Evolutionary conservation across 495 filamentous ascomycete species (phyloP), one percentile per base, ranked within the genome.

Genomic region (Amorphotheca resinae): DNA sequence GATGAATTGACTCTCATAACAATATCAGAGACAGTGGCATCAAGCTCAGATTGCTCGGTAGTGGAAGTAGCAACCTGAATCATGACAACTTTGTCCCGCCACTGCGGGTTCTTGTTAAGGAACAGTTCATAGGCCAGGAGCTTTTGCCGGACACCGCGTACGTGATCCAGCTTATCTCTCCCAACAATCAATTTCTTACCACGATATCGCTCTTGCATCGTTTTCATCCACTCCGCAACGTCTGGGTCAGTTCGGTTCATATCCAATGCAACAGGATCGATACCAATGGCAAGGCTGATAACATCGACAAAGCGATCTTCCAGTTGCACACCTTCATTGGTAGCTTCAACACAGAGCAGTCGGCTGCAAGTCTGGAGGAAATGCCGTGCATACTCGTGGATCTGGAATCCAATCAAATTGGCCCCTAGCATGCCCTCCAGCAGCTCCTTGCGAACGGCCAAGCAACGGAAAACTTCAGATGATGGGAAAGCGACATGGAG

Each of bases 311-410:
- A 93, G 1, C 83, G 84, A 51, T 93, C 81, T 47, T 93, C 87
- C n/a, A 94, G 67, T 58, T 94, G 83, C 6, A 95, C 66, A 2
- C 88, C 87, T 36, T 93, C 81, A 22, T 74, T 78, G 2, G 84
- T 89, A 8, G 87, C 85, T 58, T 95, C 88, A 9, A 93, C 82
- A 23, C 73, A 76, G 6, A 95, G 73, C 9, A 95, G 68, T 14
- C 88, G 77, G 53, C 84, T 93, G 69, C 87, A 94, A 3, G 88
- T 95, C 62, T 91, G 85, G 35, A 94, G 67, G 59, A 95, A 95
- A 58, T 95, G 88, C 7, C 86, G 76, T 2, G 84, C 80, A 62
- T 95, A 95, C 59, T 95, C 88, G 41, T 77, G 73, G 25, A 84
- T 93, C 59, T 95, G 88, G 61, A 95, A 94, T 3, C 84, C 86